Percentiles rank a stretch among this genome's conserved stretches.
Conservation (phyloP, 345 rosid genomes). For the Citrus hindsii region DNA sequence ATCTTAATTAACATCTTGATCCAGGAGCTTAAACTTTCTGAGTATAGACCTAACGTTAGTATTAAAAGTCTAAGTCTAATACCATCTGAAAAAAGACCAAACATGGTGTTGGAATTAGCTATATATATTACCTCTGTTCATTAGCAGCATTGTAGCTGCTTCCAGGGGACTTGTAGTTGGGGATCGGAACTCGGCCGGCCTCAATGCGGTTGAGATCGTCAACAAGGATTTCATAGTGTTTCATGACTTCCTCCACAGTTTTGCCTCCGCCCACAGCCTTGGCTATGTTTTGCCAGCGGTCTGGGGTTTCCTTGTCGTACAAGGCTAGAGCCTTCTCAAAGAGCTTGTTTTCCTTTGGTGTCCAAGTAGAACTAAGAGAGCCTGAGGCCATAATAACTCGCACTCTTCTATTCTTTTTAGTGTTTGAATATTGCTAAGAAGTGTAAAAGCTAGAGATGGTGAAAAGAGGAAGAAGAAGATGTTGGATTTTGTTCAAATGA, state of each 20-base stretch:
- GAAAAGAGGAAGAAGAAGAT: neutral
- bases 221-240: slow-evolving; percentile 40
- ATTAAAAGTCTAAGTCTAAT: neutral
- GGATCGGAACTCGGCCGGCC: slow-evolving; percentile 48
- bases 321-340: slow-evolving; percentile 50
- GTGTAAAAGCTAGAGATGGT: neutral
- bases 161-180: slow-evolving; percentile 36
- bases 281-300: slow-evolving; percentile 54
- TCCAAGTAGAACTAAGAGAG: slow-evolving; percentile 34
- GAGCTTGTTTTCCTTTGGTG: slow-evolving; percentile 48
- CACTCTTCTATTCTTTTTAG: neutral
- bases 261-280: slow-evolving; percentile 50
- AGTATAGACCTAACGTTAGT: neutral
- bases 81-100: neutral
- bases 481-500: neutral
- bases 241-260: slow-evolving; percentile 46
- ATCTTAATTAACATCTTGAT: neutral
- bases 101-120: neutral
- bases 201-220: slow-evolving; percentile 51
- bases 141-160: slow-evolving; percentile 2
- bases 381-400: slow-evolving; percentile 35
- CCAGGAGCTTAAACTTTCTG: neutral
- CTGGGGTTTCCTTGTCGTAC: slow-evolving; percentile 54
- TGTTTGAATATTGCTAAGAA: too few species aligned
- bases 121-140: slow-evolving; percentile 19